Evolutionary conservation across 169 alveolate genomes (phyloP).

Genomic region (Toxoplasma gondii): DNA sequence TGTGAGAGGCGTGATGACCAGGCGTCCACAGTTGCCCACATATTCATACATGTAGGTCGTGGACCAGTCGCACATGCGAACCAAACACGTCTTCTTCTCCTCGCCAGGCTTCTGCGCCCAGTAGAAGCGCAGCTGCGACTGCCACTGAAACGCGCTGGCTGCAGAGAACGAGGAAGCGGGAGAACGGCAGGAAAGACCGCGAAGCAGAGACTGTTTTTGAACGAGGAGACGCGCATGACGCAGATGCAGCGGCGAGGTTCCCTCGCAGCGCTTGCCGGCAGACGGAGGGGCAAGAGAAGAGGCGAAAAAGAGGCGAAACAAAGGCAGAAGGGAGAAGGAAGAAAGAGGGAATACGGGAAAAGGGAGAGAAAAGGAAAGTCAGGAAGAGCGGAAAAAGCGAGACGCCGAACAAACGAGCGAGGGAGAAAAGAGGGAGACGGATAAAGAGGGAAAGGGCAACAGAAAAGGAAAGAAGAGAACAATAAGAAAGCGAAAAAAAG

Average conservation of each 20-base stretch:
- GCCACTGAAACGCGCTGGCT: constrained; percentile 93
- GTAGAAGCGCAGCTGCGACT: constrained; percentile 93
- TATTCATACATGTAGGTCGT: constrained; percentile 95
- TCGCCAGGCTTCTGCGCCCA: constrained; percentile 76
- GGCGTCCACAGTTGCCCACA: constrained; percentile 94
- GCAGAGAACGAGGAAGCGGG: constrained; percentile 31
- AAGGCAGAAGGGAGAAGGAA: not conserved
- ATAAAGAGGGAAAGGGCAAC: too few relatives aligned
- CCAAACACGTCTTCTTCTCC: constrained; percentile 85
- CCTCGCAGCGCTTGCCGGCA: not conserved
- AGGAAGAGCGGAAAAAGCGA: too few relatives aligned
- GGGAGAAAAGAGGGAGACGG: too few relatives aligned
- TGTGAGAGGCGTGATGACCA: constrained; percentile 94
- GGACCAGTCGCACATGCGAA: constrained; percentile 93
- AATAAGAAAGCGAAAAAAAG: too few relatives aligned
- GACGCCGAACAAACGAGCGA: too few relatives aligned
- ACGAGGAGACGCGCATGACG: not conserved
- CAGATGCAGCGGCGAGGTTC: not conserved
- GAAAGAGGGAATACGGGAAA: not conserved
- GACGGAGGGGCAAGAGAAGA: not conserved
- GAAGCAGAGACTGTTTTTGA: not conserved
- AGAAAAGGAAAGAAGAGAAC: too few relatives aligned
- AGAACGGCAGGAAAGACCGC: not conserved
- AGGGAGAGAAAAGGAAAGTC: not conserved
- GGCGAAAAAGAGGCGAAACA: not conserved